Evolutionary conservation across 1,284 basidiomycete genomes (phyloP), one percentile per base, ranked within the genome.

Genomic region (Thelephora terrestris): DNA sequence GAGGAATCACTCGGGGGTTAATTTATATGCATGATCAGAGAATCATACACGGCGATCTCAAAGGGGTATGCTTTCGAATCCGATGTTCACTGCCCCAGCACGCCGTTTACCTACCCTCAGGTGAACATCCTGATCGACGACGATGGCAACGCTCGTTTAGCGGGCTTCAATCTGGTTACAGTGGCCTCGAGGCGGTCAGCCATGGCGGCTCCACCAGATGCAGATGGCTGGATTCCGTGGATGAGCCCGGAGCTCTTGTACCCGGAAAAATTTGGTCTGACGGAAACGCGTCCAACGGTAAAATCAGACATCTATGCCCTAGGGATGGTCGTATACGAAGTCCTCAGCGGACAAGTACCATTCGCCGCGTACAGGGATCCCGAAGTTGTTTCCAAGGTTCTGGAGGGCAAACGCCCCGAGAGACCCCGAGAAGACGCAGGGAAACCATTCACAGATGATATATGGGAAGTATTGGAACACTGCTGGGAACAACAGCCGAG

Each of bases 221-320:
- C 24, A 2, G 51, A 52, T 21, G 50, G 50, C 9, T 46, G 43
- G 12, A 39, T 47, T 18, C 42, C 48, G 10, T 58, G 56, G 56
- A 50, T 50, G 45, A 54, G 54, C 1, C 57, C 56, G 5, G 56
- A 58, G 36, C 42, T 54, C 20, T 24, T 54, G 14, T 36, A 42
- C 35, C 47, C 47, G 9, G 45, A 45, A 25, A 21, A 20, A 5
- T 42, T 35, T 23, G n/a, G 29, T 6, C 16, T 35, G 17, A 12
- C 7, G 9, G 38, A 32, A 5, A 38, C n/a, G 6, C 9, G 47
- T 5, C 47, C 47, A 7, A 53, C 52, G 16, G 24, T 25, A 32
- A 47, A 34, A 18, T 40, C 36, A n/a, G 53, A 55, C 29, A 35
- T 55, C 2, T 55, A 53, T 34, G 37, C 37, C 4, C 21, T 39